Percentiles rank a stretch among this genome's conserved stretches.
Evolutionary conservation across 768 basidiomycete genomes (phyloP).

Genomic region (Leccinum ochraceum): DNA sequence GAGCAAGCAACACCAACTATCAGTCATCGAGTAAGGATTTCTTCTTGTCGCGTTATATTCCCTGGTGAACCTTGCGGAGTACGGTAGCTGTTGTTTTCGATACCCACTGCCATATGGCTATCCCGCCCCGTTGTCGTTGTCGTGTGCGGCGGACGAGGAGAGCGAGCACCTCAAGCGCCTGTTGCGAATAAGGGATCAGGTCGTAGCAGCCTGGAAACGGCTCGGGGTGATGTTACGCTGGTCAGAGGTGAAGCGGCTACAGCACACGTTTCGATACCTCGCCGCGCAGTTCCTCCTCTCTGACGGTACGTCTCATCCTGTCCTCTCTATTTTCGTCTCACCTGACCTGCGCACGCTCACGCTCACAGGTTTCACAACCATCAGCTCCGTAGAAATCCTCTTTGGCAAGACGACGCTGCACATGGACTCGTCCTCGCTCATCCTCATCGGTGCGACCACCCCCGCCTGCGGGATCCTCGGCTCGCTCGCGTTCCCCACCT

Average conservation of each 20-base stretch:
- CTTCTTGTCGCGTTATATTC: too few species aligned
- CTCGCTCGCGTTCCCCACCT: slow-evolving; percentile 74
- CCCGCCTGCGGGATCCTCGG: slow-evolving; percentile 80
- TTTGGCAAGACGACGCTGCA: slow-evolving; percentile 88
- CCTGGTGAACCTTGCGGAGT: slow-evolving; percentile 46
- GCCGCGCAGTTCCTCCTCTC: slow-evolving; percentile 94
- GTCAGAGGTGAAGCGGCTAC: slow-evolving; percentile 69
- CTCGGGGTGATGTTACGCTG: slow-evolving; percentile 74
- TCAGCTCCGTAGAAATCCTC: slow-evolving; percentile 88
- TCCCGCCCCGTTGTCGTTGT: slow-evolving; percentile 39
- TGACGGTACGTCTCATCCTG: slow-evolving; percentile 58
- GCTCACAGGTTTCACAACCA: slow-evolving; percentile 78
- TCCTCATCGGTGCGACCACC: slow-evolving; percentile 76
- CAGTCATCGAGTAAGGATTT: too few species aligned
- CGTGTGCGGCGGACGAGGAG: slow-evolving; percentile 3
- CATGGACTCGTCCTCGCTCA: slow-evolving; percentile 76
- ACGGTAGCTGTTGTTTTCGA: slow-evolving; percentile 85
- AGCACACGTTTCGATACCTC: slow-evolving; percentile 87
- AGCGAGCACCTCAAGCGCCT: slow-evolving; percentile 17
- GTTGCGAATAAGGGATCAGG: slow-evolving; percentile 54
- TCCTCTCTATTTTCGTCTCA: background rate
- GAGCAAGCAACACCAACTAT: too few species aligned
- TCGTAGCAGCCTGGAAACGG: slow-evolving; percentile 71
- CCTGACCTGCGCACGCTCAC: background rate
- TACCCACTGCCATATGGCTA: slow-evolving; percentile 78